Evolutionary conservation across 768 basidiomycete genomes (phyloP), one percentile per base, ranked within the genome.

Genomic region (Podaxis pistillaris): DNA sequence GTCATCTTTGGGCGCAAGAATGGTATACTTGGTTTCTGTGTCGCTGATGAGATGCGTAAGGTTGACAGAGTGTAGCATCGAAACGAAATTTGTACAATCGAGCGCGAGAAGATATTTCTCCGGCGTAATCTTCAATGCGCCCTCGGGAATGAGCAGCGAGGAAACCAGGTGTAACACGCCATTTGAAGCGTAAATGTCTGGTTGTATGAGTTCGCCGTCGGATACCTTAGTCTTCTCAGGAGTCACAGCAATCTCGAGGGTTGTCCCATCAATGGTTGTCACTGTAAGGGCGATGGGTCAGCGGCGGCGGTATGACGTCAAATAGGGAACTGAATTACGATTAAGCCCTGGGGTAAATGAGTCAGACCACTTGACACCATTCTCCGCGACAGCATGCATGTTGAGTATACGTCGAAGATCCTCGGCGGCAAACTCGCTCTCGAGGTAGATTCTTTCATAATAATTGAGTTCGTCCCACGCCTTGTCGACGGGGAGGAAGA

Each of bases 41-140:
- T 87, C 83, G 65, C 92, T 91, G 75, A 93, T 82, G 65, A 92
- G 79, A 50, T 78, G 73, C 0, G 78, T 82, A 64, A 99, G 84
- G 64, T 91, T 80, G 33, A 91, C 92, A 2, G 92, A 90, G 66
- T 92, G 94, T 28, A 99, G 78, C 24, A 98, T 80, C 5, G 90
- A 88, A 57, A 98, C 91, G 72, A 98, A 98, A 33, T 83, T 83
- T 1, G 92, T 91, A 76, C 96, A 97, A 71, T 97, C 93, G 64
- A 98, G 82, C 2, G 93, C 87, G 9, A 98, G 85, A 17, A 99
- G 89, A 66, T 90, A 94, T 74, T 98, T 98, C 78, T 98, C 97
- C 17, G 96, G 91, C 3, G 96, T 98, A 49, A 95, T 76, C 63
- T 86, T 79, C 24, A 96, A 83, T 50, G 91, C 82, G 15, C 86